A percentile compares a stretch with the other conserved stretches of the same genome.
These are phyloP conservation scores for Rhypophila decipiens DNA, from an alignment of 495 filamentous ascomycete genomes.

Conservation along the genomic window DNA sequence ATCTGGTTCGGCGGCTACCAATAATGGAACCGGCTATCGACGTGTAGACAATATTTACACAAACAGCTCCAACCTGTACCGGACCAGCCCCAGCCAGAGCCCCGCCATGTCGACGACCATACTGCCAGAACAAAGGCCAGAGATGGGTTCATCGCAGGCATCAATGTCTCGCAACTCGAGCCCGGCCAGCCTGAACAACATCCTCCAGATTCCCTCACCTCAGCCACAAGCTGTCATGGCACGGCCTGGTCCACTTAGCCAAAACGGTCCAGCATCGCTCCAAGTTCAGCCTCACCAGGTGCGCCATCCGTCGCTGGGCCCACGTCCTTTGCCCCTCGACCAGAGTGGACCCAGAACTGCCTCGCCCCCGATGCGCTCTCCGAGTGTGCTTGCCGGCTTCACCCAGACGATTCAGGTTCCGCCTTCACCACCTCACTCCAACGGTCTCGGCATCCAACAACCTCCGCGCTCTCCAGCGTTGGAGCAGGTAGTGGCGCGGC, in stretches of 20 bases:
- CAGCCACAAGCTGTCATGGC: background rate
- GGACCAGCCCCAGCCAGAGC: slow-evolving; percentile 4
- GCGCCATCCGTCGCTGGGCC: background rate
- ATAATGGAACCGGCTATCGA: slow-evolving; percentile 1
- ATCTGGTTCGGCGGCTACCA: slow-evolving; percentile 4
- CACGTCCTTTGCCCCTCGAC: background rate
- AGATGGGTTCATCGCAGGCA: background rate
- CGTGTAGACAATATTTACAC: slow-evolving; percentile 21
- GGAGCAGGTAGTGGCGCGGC: background rate
- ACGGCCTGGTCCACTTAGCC: background rate
- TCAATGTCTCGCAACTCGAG: slow-evolving; percentile 4
- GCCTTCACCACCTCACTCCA: background rate
- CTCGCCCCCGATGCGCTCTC: background rate
- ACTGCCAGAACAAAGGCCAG: slow-evolving; percentile 5
- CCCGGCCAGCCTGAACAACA: slow-evolving; percentile 17
- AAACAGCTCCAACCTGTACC: slow-evolving; percentile 7
- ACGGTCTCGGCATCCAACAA: background rate
- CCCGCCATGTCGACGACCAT: slow-evolving; percentile 3
- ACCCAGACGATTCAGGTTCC: background rate
- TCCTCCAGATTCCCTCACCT: slow-evolving; percentile 6
- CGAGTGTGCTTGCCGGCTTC: background rate
- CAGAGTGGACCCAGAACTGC: background rate
- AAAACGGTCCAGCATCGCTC: background rate
- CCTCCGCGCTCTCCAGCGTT: background rate
- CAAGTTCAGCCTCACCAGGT: background rate